Percentiles rank a stretch among this genome's conserved stretches.
These are phyloP conservation scores for Vicia faba DNA, from an alignment of 306 rosid species.

Conservation along the genomic window DNA sequence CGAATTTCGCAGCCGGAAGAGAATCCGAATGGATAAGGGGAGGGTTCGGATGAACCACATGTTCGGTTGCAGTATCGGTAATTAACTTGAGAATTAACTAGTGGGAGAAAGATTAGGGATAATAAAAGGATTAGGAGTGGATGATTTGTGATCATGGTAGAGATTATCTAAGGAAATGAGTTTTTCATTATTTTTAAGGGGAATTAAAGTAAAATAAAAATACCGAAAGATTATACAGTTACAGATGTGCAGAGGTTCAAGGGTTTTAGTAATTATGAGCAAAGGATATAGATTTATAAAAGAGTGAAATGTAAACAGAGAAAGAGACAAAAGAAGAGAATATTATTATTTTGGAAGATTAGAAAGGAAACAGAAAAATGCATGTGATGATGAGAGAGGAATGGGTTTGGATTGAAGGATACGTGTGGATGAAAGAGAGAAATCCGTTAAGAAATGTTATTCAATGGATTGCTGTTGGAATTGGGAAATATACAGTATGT, in stretches of 20 bases:
- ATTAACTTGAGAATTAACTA: constrained; percentile 35
- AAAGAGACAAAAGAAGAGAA: not conserved
- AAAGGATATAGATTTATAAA: too few species aligned
- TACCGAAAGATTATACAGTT: too few species aligned
- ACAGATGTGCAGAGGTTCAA: too few species aligned
- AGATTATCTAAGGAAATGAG: not conserved
- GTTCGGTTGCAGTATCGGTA: constrained; percentile 46
- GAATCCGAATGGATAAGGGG: constrained; percentile 75
- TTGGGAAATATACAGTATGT: not conserved
- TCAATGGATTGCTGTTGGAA: not conserved
- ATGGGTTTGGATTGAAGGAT: constrained; percentile 26
- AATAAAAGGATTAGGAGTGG: constrained; percentile 11
- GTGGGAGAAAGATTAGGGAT: constrained; percentile 9
- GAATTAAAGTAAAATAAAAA: not conserved
- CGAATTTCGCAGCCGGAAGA: constrained; percentile 71
- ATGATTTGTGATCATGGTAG: constrained; percentile 39
- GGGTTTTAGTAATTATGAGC: too few species aligned
- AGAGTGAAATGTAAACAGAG: too few species aligned
- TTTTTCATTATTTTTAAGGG: constrained; percentile 14
- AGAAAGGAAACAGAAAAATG: constrained; percentile 13
- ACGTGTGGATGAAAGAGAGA: constrained; percentile 7
- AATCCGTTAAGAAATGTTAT: constrained; percentile 9
- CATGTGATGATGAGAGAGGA: constrained; percentile 32
- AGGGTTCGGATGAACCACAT: constrained; percentile 44
- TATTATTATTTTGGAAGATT: constrained; percentile 5